phyloP scores from a whole-genome alignment of 192 early-diverging fungal species.

The Oehlia diaphana region DNA sequence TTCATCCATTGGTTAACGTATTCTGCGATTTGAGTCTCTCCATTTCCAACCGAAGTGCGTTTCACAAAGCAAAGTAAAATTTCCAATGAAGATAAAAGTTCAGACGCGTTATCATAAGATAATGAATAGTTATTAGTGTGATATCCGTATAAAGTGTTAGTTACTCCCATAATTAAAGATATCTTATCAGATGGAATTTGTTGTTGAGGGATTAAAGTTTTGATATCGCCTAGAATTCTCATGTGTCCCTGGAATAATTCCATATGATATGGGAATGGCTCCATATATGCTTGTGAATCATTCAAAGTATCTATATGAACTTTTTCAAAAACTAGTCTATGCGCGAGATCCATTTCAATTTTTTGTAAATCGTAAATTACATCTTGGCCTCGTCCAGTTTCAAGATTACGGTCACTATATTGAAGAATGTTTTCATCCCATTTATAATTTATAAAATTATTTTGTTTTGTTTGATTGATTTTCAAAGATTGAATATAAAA shows the following conservation, averaged over 20 bases:
- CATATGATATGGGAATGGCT: constrained; percentile 26
- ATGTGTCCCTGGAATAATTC: constrained; percentile 25
- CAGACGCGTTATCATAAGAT: constrained; percentile 8
- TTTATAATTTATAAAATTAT: constrained; percentile 13
- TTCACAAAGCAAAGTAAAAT: constrained; percentile 32
- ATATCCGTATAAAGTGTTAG: not conserved
- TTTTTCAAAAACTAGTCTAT: constrained; percentile 22
- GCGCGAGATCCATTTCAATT: constrained; percentile 27
- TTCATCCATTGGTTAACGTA: constrained; percentile 28
- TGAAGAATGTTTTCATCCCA: constrained; percentile 20
- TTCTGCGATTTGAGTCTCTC: constrained; percentile 19
- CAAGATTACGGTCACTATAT: constrained; percentile 19
- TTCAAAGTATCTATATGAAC: constrained; percentile 15
- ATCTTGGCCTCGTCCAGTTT: constrained; percentile 23
- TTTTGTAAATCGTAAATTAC: constrained; percentile 27
- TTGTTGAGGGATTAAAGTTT: constrained; percentile 21
- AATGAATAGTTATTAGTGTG: not conserved
- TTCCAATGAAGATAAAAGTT: constrained; percentile 26
- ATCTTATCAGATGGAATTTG: constrained; percentile 1
- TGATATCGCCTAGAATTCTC: constrained; percentile 23
- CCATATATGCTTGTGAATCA: constrained; percentile 3
- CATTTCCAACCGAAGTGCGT: not conserved
- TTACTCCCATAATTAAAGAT: not conserved
- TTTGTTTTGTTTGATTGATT: not conserved
- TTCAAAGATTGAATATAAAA: constrained; percentile 6